Evolutionary conservation across 805 yeast species (phyloP), one percentile per base, ranked within the genome.

Genomic region (Wickerhamiella bombiphila): DNA sequence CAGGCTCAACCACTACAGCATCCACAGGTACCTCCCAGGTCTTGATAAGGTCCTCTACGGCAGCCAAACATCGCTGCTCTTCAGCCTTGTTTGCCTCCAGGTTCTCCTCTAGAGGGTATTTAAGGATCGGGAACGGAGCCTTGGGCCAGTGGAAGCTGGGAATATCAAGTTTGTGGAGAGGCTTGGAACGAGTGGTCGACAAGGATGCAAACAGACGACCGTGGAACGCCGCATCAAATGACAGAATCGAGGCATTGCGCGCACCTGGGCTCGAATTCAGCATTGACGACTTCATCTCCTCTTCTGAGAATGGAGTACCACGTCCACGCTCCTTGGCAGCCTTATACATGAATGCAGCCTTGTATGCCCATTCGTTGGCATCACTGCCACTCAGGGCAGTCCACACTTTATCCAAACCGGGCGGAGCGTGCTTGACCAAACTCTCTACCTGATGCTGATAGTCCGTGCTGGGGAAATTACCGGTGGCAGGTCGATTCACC

Each of bases 131-230:
- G 66, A 76, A 86, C 45, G 82, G 83, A 40, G 95, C 95, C 59
- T 80, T 85, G 55, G 97, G 97, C 96, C 96, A 86, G 55, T 81
- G 73, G 66, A 86, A 86, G 5, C 94, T 75, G 43, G 97, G 97
- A 63, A 88, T 56, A 41, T 65, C 68, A 59, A 86, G 65, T 65
- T 88, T 86, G 68, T 86, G 97, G 51, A 88, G 72, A 48, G 96
- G 94, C 67, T 83, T 88, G 40, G 95, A 83, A 58, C 94, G 74
- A 29, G 97, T 86, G 47, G 82, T 74, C 5, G 94, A 80, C 32
- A 81, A 85, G 39, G 93, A 72, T 18, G 94, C 97, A 63, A 86
- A 83, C 46, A 85, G 63, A 62, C 97, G 75, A 47, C 97, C 97
- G 58, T 86, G 97, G 80, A 86, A 88, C 22, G 91, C 91, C 47